These are phyloP conservation scores for Clavariopsis aquatica DNA, from an alignment of 495 filamentous ascomycete species.

Conservation along the genomic window DNA sequence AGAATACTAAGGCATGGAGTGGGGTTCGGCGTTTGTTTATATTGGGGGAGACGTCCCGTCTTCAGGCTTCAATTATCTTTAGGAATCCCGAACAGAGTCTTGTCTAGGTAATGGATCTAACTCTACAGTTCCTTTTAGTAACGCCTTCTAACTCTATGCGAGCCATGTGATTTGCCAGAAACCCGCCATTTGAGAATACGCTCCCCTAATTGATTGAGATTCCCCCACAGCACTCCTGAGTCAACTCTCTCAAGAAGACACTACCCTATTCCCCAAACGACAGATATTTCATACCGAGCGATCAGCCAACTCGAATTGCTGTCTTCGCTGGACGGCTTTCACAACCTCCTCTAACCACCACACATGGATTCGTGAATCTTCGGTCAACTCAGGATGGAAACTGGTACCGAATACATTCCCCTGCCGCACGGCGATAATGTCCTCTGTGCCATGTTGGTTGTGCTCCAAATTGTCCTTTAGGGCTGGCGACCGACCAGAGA, in stretches of 20 bases:
- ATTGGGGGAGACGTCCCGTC: not conserved
- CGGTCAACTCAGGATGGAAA: slow-evolving; percentile 94
- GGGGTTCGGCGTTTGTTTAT: slow-evolving; percentile 13
- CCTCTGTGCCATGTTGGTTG: slow-evolving; percentile 54
- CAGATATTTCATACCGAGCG: slow-evolving; percentile 8
- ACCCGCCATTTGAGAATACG: not conserved
- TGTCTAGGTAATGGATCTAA: slow-evolving; percentile 7
- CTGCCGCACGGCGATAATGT: slow-evolving; percentile 88
- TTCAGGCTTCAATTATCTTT: slow-evolving; percentile 5
- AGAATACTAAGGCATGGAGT: slow-evolving; percentile 5
- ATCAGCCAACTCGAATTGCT: slow-evolving; percentile 24
- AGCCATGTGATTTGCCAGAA: slow-evolving; percentile 1
- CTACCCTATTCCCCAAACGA: too few species aligned
- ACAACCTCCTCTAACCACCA: slow-evolving; percentile 87
- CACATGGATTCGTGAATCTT: slow-evolving; percentile 81
- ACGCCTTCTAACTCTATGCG: not conserved
- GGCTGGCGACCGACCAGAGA: slow-evolving; percentile 49
- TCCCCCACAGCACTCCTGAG: too few species aligned
- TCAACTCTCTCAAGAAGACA: too few species aligned
- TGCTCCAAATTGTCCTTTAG: slow-evolving; percentile 23
- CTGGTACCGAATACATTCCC: slow-evolving; percentile 95
- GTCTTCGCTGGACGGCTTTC: slow-evolving; percentile 34
- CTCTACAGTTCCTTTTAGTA: not conserved
- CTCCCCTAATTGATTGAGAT: too few species aligned
- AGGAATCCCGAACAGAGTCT: not conserved